Evolutionary conservation across 2,329 filamentous ascomycete genomes (phyloP).

Genomic region (Scedosporium apiospermum): DNA sequence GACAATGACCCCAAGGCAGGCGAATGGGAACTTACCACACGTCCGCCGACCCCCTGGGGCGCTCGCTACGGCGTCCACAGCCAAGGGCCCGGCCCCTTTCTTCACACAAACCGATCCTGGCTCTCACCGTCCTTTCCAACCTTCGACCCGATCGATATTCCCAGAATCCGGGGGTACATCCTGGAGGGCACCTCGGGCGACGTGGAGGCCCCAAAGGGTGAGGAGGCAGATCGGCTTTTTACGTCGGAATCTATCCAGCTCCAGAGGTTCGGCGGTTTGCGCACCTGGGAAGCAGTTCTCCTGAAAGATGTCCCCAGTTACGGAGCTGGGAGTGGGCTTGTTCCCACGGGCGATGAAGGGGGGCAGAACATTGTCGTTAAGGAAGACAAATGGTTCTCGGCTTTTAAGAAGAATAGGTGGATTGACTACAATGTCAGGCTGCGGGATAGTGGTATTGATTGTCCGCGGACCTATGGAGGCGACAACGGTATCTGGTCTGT

Average conservation of each 20-base stretch:
- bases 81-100: not conserved
- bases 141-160: not conserved
- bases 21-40: not conserved
- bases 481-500: conserved; percentile 3
- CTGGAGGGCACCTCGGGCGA: not conserved
- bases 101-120: not conserved
- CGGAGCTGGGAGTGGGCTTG: not conserved
- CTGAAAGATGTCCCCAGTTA: conserved; percentile 1
- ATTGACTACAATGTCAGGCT: conserved; percentile 1
- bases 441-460: not conserved
- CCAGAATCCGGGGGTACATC: not conserved
- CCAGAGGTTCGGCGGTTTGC: conserved; percentile 1
- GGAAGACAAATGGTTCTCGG: conserved; percentile 7
- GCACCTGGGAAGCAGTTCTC: conserved; percentile 9
- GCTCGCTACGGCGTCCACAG: not conserved
- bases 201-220: not conserved
- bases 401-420: conserved; percentile 10
- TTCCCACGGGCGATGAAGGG: not conserved
- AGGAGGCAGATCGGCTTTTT: conserved; percentile 7
- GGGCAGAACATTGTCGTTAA: not conserved
- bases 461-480: not conserved
- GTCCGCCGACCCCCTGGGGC: not conserved
- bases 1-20: not conserved
- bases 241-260: conserved; percentile 5
- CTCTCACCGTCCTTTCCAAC: not conserved